A percentile compares a stretch with the other conserved stretches of the same genome.
These are phyloP conservation scores for Auxenochlorella pyrenoidosa DNA, from an alignment of 139 green algal genomes.

Conservation along the genomic window DNA sequence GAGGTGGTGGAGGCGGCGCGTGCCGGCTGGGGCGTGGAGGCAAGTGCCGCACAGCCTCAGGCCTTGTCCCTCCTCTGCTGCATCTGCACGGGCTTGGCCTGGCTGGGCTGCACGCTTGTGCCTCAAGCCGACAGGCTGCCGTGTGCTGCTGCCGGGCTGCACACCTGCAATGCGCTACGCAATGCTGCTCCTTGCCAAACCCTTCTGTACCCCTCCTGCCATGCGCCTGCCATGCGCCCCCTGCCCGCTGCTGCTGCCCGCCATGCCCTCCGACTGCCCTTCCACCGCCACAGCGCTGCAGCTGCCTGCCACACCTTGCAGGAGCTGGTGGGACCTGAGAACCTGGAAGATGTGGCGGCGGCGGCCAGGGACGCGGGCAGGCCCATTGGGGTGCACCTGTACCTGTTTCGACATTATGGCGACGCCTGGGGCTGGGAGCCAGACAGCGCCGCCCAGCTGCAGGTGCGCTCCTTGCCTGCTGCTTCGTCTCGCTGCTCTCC, in stretches of 20 bases:
- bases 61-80: neutral
- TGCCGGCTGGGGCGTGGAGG: slow-evolving; percentile 9
- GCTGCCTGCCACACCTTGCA: neutral
- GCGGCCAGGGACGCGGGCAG: neutral
- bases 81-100: too few species aligned
- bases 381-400: slow-evolving; percentile 7
- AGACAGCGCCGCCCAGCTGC: neutral
- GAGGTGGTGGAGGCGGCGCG: neutral
- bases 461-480: neutral
- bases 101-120: neutral
- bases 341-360: neutral
- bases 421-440: neutral
- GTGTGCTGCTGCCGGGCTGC: too few species aligned
- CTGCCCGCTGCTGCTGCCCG: too few species aligned
- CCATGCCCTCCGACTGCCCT: too few species aligned
- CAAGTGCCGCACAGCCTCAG: neutral
- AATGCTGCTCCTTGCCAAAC: too few species aligned
- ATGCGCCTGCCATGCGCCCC: too few species aligned
- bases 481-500: too few species aligned
- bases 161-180: too few species aligned
- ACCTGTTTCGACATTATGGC: neutral
- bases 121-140: neutral
- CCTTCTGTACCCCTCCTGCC: too few species aligned
- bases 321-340: slow-evolving; percentile 4
- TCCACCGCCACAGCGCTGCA: too few species aligned